These are phyloP conservation scores for Leersia perrieri DNA, from an alignment of 176 grass and related monocot species.

Conservation along the genomic window DNA sequence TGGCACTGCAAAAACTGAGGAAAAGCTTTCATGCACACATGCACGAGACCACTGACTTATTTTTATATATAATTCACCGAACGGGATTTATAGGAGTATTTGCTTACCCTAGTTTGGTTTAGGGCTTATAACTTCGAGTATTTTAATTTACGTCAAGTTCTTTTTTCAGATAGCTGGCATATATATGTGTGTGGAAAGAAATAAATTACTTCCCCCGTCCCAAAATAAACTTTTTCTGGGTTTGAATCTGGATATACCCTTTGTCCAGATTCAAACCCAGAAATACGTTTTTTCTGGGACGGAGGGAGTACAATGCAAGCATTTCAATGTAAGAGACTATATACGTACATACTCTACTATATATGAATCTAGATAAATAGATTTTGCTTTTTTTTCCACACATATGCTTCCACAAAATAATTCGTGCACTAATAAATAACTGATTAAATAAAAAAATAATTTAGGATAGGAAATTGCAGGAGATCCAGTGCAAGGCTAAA, in stretches of 20 bases:
- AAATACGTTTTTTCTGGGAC: too few relatives aligned
- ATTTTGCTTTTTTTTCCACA: not conserved
- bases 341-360: not conserved
- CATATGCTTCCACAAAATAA: not conserved
- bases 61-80: not conserved
- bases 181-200: too few relatives aligned
- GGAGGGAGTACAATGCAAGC: too few relatives aligned
- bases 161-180: too few relatives aligned
- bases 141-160: not conserved
- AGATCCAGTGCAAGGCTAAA: not conserved
- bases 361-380: not conserved
- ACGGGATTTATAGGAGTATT: not conserved
- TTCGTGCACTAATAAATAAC: not conserved
- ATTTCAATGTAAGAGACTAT: too few relatives aligned
- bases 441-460: not conserved
- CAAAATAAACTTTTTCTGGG: too few relatives aligned
- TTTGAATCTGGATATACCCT: too few relatives aligned
- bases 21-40: conserved; percentile 34
- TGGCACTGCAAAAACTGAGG: conserved; percentile 20
- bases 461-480: not conserved
- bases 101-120: too few relatives aligned
- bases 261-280: too few relatives aligned
- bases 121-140: not conserved
- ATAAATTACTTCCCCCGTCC: too few relatives aligned
- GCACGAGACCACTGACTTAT: conserved; percentile 1